Conservation (phyloP, 805 yeast genomes). For the Saturnispora saitoi region DNA sequence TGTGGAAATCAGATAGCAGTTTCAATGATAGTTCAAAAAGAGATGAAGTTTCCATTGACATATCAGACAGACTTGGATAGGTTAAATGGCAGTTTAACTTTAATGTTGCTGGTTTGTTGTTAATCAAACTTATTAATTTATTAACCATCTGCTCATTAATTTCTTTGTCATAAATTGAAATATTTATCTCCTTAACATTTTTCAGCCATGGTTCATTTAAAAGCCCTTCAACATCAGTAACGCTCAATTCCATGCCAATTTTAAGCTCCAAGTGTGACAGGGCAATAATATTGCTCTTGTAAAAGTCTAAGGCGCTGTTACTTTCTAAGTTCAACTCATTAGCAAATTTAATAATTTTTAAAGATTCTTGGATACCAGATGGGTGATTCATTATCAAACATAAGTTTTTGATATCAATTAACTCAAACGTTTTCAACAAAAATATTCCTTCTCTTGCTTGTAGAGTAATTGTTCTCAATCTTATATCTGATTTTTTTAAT, state of each 20-base stretch:
- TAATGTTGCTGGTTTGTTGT: background rate
- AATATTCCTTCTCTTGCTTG: conserved; percentile 2
- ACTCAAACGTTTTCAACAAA: conserved; percentile 4
- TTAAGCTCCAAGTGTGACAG: background rate
- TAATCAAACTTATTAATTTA: background rate
- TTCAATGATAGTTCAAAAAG: background rate
- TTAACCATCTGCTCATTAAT: background rate
- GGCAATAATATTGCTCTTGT: background rate
- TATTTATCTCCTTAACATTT: conserved; percentile 2
- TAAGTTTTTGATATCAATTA: background rate
- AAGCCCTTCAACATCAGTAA: background rate
- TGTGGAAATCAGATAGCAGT: conserved; percentile 6
- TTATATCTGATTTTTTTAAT: background rate
- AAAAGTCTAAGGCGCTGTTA: conserved; percentile 4
- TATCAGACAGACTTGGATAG: conserved; percentile 6
- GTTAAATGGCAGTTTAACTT: conserved; percentile 6
- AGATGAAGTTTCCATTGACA: background rate
- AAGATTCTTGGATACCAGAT: conserved; percentile 2
- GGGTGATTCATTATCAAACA: conserved; percentile 1
- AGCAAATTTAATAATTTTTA: conserved; percentile 2
- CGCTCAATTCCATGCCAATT: background rate
- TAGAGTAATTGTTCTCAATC: conserved; percentile 5
- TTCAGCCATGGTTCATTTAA: background rate
- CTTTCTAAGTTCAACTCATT: background rate
- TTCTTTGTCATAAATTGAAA: conserved; percentile 8